Evolutionary conservation across 768 basidiomycete species (phyloP).

Genomic region (Suillus ampliporus): DNA sequence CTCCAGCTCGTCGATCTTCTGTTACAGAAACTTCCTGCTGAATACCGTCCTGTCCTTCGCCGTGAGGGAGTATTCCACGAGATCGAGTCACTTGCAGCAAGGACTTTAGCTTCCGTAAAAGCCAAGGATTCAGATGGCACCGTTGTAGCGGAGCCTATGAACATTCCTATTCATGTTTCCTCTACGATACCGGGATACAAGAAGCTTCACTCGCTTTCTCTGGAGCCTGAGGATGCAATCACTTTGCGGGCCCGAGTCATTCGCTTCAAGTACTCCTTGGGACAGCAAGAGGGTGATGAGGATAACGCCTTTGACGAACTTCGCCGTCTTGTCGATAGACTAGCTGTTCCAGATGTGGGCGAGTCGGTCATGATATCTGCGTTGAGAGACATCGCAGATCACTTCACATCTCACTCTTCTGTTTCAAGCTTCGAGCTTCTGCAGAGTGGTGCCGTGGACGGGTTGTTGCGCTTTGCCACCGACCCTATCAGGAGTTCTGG

Average conservation of each 20-base stretch:
- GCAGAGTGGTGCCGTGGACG: conserved; percentile 92
- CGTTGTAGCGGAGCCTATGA: conserved; percentile 40
- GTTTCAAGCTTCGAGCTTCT: conserved; percentile 96
- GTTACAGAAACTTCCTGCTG: conserved; percentile 77
- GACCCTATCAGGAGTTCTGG: conserved; percentile 57
- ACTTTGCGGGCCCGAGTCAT: conserved; percentile 92
- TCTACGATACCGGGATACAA: conserved; percentile 66
- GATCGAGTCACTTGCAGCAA: conserved; percentile 76
- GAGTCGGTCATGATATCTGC: conserved; percentile 69
- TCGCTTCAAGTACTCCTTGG: conserved; percentile 76
- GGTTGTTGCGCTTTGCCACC: conserved; percentile 81
- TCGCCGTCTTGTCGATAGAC: conserved; percentile 63
- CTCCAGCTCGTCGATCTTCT: conserved; percentile 94
- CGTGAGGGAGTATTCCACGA: conserved; percentile 98
- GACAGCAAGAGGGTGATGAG: conserved; percentile 58
- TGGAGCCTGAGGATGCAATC: conserved; percentile 90
- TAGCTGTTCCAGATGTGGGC: conserved; percentile 58
- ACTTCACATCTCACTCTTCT: conserved; percentile 79
- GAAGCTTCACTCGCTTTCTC: conserved; percentile 67
- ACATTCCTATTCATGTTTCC: conserved; percentile 41
- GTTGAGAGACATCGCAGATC: conserved; percentile 75
- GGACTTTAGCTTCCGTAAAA: conserved; percentile 60
- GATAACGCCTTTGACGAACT: conserved; percentile 71
- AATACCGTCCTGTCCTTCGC: conserved; percentile 89
- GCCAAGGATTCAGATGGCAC: conserved; percentile 50